Evolutionary conservation across 1,139 yeast species (phyloP).

Genomic region (Saccharomyces pastorianus): DNA sequence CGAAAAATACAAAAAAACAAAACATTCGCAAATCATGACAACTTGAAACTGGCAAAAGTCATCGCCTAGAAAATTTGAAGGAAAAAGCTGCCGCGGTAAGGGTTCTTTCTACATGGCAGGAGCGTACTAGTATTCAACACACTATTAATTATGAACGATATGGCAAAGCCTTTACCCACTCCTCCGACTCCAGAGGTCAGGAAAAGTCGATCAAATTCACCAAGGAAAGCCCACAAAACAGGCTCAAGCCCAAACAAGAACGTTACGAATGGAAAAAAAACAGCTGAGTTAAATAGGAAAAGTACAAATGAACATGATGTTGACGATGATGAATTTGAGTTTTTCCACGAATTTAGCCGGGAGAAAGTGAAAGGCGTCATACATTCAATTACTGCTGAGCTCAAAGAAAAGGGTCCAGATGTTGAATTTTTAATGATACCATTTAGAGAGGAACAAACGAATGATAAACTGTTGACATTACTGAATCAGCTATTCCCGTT

Average conservation of each 20-base stretch:
- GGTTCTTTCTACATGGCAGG: background rate
- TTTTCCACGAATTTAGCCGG: slow-evolving; percentile 48
- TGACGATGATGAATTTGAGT: slow-evolving; percentile 31
- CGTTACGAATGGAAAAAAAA: background rate
- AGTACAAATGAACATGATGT: slow-evolving; percentile 4
- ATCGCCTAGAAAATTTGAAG: background rate
- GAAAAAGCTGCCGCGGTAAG: background rate
- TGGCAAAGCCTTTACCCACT: slow-evolving; percentile 6
- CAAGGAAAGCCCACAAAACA: background rate
- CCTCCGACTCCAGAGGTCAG: slow-evolving; percentile 3
- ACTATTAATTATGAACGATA: slow-evolving; percentile 3
- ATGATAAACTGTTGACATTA: slow-evolving; percentile 46
- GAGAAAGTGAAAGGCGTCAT: slow-evolving; percentile 57
- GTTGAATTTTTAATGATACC: slow-evolving; percentile 62
- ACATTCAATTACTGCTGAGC: slow-evolving; percentile 57
- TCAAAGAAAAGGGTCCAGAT: slow-evolving; percentile 45
- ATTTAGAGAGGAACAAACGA: slow-evolving; percentile 57
- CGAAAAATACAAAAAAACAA: background rate
- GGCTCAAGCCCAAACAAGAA: background rate
- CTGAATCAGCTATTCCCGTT: slow-evolving; percentile 46
- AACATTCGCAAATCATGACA: slow-evolving; percentile 1
- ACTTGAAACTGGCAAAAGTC: background rate
- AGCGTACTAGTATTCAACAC: background rate
- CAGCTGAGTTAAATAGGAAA: background rate
- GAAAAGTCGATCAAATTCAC: slow-evolving; percentile 1